Evolutionary conservation across 768 basidiomycete species (phyloP), one percentile per base, ranked within the genome.

Genomic region (Boletus eberwhitei): DNA sequence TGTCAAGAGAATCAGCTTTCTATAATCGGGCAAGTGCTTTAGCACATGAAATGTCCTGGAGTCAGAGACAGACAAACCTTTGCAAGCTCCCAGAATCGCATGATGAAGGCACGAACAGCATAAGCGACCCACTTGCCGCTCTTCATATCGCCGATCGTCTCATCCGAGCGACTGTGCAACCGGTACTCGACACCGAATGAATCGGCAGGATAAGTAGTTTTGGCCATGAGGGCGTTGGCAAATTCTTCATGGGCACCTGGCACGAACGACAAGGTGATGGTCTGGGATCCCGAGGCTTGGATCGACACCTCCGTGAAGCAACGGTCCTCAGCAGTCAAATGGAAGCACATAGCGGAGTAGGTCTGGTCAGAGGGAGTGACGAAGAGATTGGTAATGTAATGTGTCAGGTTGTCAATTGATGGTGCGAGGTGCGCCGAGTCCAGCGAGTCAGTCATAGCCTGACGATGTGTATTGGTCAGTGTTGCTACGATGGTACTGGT

Each of bases 1-100:
- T 98, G 72, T 99, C 97, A 22, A 95, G 83, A 1, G 93, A 94
- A 71, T 97, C 92, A 12, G 97, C 94, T 76, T 93, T 92, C 84
- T 90, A 72, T 13, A 52, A 35, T 62, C 55, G 21, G 40, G 54
- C 52, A 54, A 63, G 48, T 64, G 49, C 19, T 50, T 66, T 9
- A 59, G 39, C 8, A 34, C 29, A 42, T 17, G 21, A 14, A 16
- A 34, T 24, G 50, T 36, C 12, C 16, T 53, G 5, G 48, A 16
- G 26, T 36, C 54, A 17, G 55, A 38, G 53, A 64, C 50, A 37
- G 59, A 73, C 73, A 62, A 39, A 85, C 85, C 84, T 89, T 91
- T 44, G 90, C 84, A 32, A 95, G 77, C 48, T 87, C 83, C 84
- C 87, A 95, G 78, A 96, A 94, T 13, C 93, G 83, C 49, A 87